Conservation (phyloP, 164 flowering plant species). For the Sextonia rubra region DNA sequence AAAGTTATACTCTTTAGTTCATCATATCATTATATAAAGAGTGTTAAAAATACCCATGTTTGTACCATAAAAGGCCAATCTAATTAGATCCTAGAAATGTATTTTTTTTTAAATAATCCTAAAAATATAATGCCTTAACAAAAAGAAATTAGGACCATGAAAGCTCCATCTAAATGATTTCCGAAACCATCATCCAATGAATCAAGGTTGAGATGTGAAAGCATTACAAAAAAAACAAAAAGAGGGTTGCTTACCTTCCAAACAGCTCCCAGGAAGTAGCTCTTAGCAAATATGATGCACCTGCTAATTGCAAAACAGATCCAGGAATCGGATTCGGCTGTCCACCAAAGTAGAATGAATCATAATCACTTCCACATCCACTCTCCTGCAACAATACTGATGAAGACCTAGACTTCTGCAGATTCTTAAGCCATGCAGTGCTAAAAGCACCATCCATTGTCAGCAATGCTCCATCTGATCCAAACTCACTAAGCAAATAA, state of each 20-base stretch:
- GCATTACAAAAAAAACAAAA: background rate
- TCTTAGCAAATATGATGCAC: slow-evolving; percentile 80
- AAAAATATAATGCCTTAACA: background rate
- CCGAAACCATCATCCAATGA: background rate
- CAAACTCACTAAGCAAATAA: slow-evolving; percentile 66
- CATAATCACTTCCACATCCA: slow-evolving; percentile 30
- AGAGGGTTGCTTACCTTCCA: slow-evolving; percentile 59
- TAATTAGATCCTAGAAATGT: background rate
- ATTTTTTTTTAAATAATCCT: too few species aligned
- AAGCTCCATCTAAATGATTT: background rate
- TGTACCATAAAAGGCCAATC: background rate
- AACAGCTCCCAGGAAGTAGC: slow-evolving; percentile 90
- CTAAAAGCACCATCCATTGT: slow-evolving; percentile 72
- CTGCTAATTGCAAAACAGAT: slow-evolving; percentile 64
- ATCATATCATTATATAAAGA: too few species aligned
- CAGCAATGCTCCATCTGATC: slow-evolving; percentile 51
- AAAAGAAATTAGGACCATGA: background rate
- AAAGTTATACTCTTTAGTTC: too few species aligned
- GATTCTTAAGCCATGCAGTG: slow-evolving; percentile 76
- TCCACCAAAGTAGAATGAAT: slow-evolving; percentile 47
- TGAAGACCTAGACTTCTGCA: slow-evolving; percentile 50
- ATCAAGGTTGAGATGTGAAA: background rate
- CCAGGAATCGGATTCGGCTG: slow-evolving; percentile 79
- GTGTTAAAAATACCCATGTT: background rate
- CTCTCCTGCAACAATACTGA: slow-evolving; percentile 46